Conservation (phyloP, 371 early-diverging fungal genomes). For the Mortierella sp. region DNA sequence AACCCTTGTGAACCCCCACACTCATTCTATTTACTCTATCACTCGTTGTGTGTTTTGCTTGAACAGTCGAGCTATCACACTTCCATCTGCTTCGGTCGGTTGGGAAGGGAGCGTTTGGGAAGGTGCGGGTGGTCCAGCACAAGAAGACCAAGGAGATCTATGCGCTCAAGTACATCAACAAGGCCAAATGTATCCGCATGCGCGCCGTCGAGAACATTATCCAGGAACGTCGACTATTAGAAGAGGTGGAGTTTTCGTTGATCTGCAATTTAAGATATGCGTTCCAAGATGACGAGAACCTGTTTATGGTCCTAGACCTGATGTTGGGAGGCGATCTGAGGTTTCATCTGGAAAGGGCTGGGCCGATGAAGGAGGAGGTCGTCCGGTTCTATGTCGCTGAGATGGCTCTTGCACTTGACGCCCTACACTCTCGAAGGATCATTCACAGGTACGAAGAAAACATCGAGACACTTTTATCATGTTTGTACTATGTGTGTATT, state of each 20-base stretch:
- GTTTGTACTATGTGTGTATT: not conserved
- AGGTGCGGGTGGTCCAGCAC: conserved; percentile 89
- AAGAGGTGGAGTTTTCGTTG: conserved; percentile 71
- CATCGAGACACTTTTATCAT: not conserved
- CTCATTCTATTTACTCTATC: not conserved
- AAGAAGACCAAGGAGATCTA: conserved; percentile 76
- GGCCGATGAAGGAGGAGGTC: conserved; percentile 75
- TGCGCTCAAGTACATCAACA: conserved; percentile 89
- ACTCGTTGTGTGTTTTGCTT: not conserved
- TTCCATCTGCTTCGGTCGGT: conserved; percentile 79
- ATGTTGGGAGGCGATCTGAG: conserved; percentile 92
- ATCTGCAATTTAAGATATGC: conserved; percentile 74
- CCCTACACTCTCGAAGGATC: conserved; percentile 76
- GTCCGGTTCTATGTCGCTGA: conserved; percentile 87
- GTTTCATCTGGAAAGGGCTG: conserved; percentile 77
- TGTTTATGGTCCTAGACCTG: conserved; percentile 85
- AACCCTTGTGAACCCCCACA: too few relatives aligned
- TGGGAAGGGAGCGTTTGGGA: conserved; percentile 84
- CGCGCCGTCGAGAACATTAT: conserved; percentile 80
- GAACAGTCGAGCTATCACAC: conserved; percentile 70
- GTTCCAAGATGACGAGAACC: conserved; percentile 75
- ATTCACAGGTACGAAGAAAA: conserved; percentile 66
- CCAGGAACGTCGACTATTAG: conserved; percentile 74
- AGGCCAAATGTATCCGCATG: conserved; percentile 76
- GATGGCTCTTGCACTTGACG: conserved; percentile 75